These are phyloP conservation scores for Neofusicoccum kwambonambiense DNA, from an alignment of 2,329 filamentous ascomycete genomes.

Conservation along the genomic window DNA sequence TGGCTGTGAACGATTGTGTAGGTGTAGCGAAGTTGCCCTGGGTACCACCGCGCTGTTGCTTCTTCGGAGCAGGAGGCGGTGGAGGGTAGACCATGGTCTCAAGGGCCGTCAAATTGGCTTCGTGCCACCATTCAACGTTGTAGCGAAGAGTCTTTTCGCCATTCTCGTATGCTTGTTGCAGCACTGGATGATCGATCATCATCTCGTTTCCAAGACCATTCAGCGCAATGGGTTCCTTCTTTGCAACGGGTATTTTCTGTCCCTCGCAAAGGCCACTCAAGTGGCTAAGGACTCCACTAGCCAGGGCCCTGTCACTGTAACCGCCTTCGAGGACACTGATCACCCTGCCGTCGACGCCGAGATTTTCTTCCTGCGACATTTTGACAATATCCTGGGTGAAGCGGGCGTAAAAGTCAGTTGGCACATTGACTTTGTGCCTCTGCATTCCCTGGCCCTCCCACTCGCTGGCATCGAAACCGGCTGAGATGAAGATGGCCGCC, in stretches of 20 bases:
- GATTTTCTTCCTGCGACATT: conserved; percentile 75
- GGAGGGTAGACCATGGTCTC: conserved; percentile 36
- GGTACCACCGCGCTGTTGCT: conserved; percentile 56
- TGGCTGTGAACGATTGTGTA: conserved; percentile 83
- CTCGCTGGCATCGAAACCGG: conserved; percentile 95
- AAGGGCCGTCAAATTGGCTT: conserved; percentile 30
- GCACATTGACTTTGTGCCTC: conserved; percentile 90
- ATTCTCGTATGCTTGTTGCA: not conserved
- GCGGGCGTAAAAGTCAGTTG: conserved; percentile 92
- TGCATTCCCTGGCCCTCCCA: conserved; percentile 94
- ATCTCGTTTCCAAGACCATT: conserved; percentile 59
- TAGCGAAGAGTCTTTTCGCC: conserved; percentile 35
- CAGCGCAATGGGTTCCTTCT: not conserved
- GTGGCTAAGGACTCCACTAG: conserved; percentile 86
- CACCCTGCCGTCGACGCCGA: conserved; percentile 76
- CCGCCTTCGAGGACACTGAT: conserved; percentile 95
- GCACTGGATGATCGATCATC: conserved; percentile 31
- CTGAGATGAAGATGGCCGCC: conserved; percentile 89
- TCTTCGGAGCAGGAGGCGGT: conserved; percentile 55
- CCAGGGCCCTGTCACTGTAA: conserved; percentile 88
- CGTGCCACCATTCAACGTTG: conserved; percentile 47
- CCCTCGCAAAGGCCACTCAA: conserved; percentile 74
- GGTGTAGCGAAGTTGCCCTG: conserved; percentile 78
- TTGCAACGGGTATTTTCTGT: conserved; percentile 26
- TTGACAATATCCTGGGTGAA: conserved; percentile 83